Base-by-base conservation (phyloP, 352 stramenopile species). In the Globisporangium emineosum region DNA sequence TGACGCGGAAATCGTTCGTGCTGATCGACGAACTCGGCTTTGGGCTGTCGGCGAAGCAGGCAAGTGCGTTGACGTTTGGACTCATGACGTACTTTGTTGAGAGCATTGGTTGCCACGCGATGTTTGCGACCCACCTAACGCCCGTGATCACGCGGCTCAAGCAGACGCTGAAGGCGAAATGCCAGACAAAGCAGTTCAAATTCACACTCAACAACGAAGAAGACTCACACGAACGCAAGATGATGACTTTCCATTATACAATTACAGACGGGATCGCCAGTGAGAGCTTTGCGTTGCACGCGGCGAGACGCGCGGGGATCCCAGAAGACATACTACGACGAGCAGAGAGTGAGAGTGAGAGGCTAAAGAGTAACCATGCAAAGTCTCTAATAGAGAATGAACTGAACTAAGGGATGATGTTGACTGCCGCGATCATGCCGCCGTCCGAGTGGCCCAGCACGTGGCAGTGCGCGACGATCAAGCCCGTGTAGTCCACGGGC, bases 361-460 rank as follows among this genome's bases (percentile, higher is more conserved):
- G n/a, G n/a, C n/a, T n/a, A n/a, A n/a, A n/a, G n/a, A n/a, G n/a
- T n/a, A n/a, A n/a, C n/a, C n/a, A n/a, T n/a, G n/a, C n/a, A n/a
- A n/a, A n/a, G n/a, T 42, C 35, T 43, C 35, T 43, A 17, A 43
- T 43, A 43, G 35, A 43, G 35, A n/a, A 43, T 40, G 35, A 7
- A 43, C 35, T 43, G 35, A 43, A 12, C n/a, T 62, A 64, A 27
- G 58, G 64, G 23, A 78, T 60, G 70, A 91, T 91, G 9, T 80
- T 70, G 15, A 91, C 73, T 0, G 61, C 71, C 5, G 81, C 76
- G 5, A 91, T 73, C 87, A 96, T 96, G 40, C 86, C 88, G 0
- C 79, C 82, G 53, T 96, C 88, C 19, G 84, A 91, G 62, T 96
- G 88, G 10, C 77, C 80, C 1, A 92, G 75, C 8, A 93, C 82